Evolutionary conservation across 768 basidiomycete species (phyloP), one percentile per base, ranked within the genome.

Genomic region (Sarcodon aspratus): DNA sequence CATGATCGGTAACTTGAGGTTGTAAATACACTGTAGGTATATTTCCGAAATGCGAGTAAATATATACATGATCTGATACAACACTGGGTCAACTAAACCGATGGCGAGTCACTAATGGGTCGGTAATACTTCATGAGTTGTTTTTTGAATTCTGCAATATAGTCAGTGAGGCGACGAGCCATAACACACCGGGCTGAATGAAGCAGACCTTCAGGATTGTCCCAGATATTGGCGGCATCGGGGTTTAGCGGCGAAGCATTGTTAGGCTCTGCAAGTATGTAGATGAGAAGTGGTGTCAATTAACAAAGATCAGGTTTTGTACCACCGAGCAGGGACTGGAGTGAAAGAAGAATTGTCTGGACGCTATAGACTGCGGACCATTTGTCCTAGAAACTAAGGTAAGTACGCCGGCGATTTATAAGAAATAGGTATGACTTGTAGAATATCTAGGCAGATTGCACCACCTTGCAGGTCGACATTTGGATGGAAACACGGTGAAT

Each of bases 281-380:
- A 11, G 36, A 44, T 44, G 49, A 35, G 43, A 27, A 15, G 45
- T 37, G 7, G 10, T 1, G 32, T 37, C 12, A 9, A 35, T 11
- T 17, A 36, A 9, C 7, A 35, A 18, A 7, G 11, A 27, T 17
- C 2, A 12, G 15, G 17, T 10, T 21, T 65, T 77, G 36, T 57
- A 90, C 90, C 90, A 56, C 91, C 91, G 44, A 95, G 74, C 35
- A 95, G 68, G 9, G 85, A 89, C 60, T 95, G 92, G 49, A 95
- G 64, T 10, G 91, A 93, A 8, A 94, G 68, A 15, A 95, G 74
- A 37, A 95, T 85, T 0, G 89, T 92, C 55, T 91, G 87, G 34
- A 93, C 91, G 51, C 86, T 89, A 63, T 94, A 91, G 1, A 93
- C 85, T 7, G 92, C 90, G 3, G 87, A 89, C 92, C 91, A 94